phyloP scores from a whole-genome alignment of 768 basidiomycete genomes.

The Holtermanniella nyarrowii region DNA sequence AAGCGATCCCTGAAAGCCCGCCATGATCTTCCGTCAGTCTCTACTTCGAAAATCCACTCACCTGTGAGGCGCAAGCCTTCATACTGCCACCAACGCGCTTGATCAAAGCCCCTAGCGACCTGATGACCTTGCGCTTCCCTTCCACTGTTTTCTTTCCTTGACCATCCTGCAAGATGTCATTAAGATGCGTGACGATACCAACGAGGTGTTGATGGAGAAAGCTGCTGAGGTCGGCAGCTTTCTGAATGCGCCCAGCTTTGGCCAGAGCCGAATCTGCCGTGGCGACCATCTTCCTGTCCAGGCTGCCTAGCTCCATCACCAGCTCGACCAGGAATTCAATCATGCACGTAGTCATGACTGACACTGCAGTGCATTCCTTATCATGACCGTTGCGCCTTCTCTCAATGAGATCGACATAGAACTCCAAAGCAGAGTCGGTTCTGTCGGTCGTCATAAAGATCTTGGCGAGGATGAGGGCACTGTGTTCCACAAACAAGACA shows the following conservation, averaged over 20 bases:
- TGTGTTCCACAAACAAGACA: constrained; percentile 23
- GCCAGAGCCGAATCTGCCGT: constrained; percentile 42
- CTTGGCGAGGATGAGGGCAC: constrained; percentile 18
- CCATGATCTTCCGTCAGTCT: constrained; percentile 63
- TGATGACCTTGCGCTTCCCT: constrained; percentile 65
- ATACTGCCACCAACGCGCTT: constrained; percentile 59
- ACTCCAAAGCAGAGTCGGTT: constrained; percentile 13
- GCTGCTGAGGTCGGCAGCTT: constrained; percentile 43
- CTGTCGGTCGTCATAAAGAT: constrained; percentile 21
- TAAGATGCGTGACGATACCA: constrained; percentile 72
- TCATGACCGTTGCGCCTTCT: background rate
- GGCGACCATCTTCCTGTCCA: constrained; percentile 47
- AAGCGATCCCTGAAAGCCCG: constrained; percentile 85
- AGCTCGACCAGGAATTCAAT: constrained; percentile 64
- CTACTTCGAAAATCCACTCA: constrained; percentile 38
- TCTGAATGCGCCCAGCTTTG: constrained; percentile 30
- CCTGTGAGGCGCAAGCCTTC: constrained; percentile 75
- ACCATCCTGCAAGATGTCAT: constrained; percentile 74
- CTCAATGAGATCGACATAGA: constrained; percentile 19
- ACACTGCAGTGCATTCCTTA: constrained; percentile 12
- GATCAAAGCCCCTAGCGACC: constrained; percentile 67
- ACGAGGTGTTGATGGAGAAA: constrained; percentile 70
- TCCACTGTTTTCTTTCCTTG: constrained; percentile 61
- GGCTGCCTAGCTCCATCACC: constrained; percentile 67
- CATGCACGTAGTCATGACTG: constrained; percentile 53